phyloP scores from a whole-genome alignment of 2,329 filamentous ascomycete genomes.

The Didymella glomerata region DNA sequence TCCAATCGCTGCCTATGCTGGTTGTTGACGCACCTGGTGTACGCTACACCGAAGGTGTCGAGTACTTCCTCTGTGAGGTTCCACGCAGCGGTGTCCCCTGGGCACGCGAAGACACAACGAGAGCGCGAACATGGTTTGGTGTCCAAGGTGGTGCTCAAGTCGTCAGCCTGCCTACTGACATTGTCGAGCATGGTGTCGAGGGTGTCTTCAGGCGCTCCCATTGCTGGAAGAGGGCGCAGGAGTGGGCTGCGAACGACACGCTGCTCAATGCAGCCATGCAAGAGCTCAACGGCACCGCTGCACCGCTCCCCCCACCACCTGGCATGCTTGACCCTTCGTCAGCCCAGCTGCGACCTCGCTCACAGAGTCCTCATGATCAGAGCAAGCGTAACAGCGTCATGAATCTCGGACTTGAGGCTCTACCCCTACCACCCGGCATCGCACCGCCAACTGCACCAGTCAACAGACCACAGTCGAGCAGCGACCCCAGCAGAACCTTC shows the following conservation, averaged over 20 bases:
- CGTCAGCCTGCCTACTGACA: slow-evolving; percentile 68
- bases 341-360: slow-evolving; percentile 30
- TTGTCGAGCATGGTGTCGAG: slow-evolving; percentile 72
- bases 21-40: slow-evolving; percentile 78
- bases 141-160: slow-evolving; percentile 72
- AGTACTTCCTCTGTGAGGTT: slow-evolving; percentile 83
- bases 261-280: slow-evolving; percentile 48
- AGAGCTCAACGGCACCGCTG: slow-evolving; percentile 41
- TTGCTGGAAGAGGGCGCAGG: slow-evolving; percentile 71
- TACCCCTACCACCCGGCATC: slow-evolving; percentile 56
- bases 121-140: slow-evolving; percentile 75
- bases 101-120: slow-evolving; percentile 67
- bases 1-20: slow-evolving; percentile 80
- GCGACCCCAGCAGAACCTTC: slow-evolving; percentile 58
- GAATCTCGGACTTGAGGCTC: slow-evolving; percentile 57
- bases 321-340: slow-evolving; percentile 37
- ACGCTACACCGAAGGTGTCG: slow-evolving; percentile 73
- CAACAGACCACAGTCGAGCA: slow-evolving; percentile 41
- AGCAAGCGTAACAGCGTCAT: slow-evolving; percentile 55
- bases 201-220: slow-evolving; percentile 73
- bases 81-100: slow-evolving; percentile 77
- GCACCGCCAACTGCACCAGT: slow-evolving; percentile 44
- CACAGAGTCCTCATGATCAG: slow-evolving; percentile 37
- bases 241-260: slow-evolving; percentile 61
- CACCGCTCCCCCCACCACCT: slow-evolving; percentile 46